A percentile compares a stretch with the other conserved stretches of the same genome.
Evolutionary conservation across 345 rosid species (phyloP).

Genomic region (Aquilaria malaccensis): DNA sequence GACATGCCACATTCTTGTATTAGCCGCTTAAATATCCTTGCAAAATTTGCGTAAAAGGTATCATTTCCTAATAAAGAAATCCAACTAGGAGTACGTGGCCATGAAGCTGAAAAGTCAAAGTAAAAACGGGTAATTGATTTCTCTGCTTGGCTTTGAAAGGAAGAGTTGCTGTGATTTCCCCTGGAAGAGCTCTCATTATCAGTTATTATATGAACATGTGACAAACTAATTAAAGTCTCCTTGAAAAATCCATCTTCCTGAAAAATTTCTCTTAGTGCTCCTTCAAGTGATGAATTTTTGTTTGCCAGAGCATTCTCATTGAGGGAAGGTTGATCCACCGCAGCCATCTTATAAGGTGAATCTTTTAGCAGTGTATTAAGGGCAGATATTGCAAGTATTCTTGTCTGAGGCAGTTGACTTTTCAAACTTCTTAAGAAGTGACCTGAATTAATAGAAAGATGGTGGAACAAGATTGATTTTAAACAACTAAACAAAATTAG

Average conservation of each 20-base stretch:
- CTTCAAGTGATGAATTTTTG: conserved; percentile 67
- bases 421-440: conserved; percentile 90
- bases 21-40: conserved; percentile 89
- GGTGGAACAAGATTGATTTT: neutral
- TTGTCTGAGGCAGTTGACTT: conserved; percentile 99
- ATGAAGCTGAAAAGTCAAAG: conserved; percentile 91
- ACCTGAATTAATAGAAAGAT: conserved; percentile 43
- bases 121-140: conserved; percentile 92
- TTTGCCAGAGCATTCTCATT: conserved; percentile 30
- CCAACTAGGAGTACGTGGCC: conserved; percentile 99
- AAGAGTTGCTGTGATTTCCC: conserved; percentile 74
- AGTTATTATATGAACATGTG: conserved; percentile 84
- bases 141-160: conserved; percentile 86
- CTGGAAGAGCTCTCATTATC: conserved; percentile 75
- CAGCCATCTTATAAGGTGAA: conserved; percentile 73
- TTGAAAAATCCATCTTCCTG: conserved; percentile 85
- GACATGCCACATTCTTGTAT: conserved; percentile 94
- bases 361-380: conserved; percentile 85
- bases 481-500: conserved; percentile 4
- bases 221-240: conserved; percentile 86
- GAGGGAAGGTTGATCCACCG: conserved; percentile 31
- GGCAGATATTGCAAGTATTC: conserved; percentile 97
- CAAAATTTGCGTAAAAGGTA: conserved; percentile 87
- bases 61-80: conserved; percentile 85
- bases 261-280: conserved; percentile 68